Evolutionary conservation across 768 basidiomycete species (phyloP).

Genomic region (Russula brevipes): DNA sequence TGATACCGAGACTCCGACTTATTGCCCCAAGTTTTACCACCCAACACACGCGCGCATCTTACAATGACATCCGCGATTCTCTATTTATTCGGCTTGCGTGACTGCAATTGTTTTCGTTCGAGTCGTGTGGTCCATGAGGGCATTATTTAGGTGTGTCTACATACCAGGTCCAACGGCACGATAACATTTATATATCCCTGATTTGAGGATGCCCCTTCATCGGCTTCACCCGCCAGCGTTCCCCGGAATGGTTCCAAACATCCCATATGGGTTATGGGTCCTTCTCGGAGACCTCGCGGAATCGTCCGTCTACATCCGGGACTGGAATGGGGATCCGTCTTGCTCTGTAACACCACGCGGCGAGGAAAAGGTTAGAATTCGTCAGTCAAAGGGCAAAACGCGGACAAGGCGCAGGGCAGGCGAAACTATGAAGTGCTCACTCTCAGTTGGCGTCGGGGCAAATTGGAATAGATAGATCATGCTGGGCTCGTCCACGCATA

Average conservation of each 20-base stretch:
- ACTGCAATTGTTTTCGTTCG: background rate
- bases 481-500: slow-evolving; percentile 16
- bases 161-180: slow-evolving; percentile 1
- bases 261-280: background rate
- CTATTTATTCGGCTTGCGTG: background rate
- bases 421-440: slow-evolving; percentile 3
- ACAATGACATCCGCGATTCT: background rate
- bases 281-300: slow-evolving; percentile 12
- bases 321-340: slow-evolving; percentile 23
- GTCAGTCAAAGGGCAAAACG: background rate
- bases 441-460: slow-evolving; percentile 23
- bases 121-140: background rate
- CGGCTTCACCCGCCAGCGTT: background rate
- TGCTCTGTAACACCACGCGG: slow-evolving; percentile 7
- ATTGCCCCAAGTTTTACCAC: too few relatives aligned
- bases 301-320: slow-evolving; percentile 20
- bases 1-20: too few relatives aligned
- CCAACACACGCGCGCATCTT: background rate
- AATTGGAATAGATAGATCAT: slow-evolving; percentile 23
- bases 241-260: background rate
- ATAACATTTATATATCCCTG: background rate
- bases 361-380: background rate
- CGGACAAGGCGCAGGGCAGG: too few relatives aligned
- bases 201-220: background rate
- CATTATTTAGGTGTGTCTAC: slow-evolving; percentile 6